Base-by-base conservation (phyloP, 768 basidiomycete genomes). In the Kwoniella botswanensis region DNA sequence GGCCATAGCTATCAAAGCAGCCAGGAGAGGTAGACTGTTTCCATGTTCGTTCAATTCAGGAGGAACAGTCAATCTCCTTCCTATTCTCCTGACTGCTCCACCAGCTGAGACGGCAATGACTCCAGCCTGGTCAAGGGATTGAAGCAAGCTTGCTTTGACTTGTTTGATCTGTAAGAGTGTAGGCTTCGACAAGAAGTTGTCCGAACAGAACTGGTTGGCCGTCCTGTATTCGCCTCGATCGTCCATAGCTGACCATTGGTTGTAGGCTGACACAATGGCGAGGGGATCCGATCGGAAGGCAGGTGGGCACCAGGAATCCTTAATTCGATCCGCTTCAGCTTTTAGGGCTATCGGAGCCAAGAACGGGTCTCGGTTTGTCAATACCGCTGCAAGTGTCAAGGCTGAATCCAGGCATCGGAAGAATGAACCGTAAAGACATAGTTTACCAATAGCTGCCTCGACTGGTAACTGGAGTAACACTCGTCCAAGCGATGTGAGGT, bases 291-390 rank as follows among this genome's bases (percentile, higher is more conserved):
- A 94, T 52, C 90, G 88, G 85, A 92, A 95, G 15, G 74, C 65
- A 24, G 85, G 86, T 4, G 91, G 89, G 17, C 89, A 87, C 92
- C 92, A 98, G 1, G 88, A 88, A 70, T 88, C 87, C 84, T 95
- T 95, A 82, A 87, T 87, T 21, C 86, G 87, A 50, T 88, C 86
- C 2, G 94, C 90, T 78, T 93, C 88, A 11, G 83, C 79, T 84
- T 92, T 93, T 65, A 91, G 85, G 61, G 90, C 89, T 82, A 91
- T 87, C 0, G 95, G 95, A 0, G 90, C 88, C 67, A 95, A 82
- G 86, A 97, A 98, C 5, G 94, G 93, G 70, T 96, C 94, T 42
- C 94, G 91, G 75, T 92, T 92, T 15, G 92, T 89, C 74, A 97
- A 85, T 76, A 97, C 90, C 6, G 93, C 93, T n/a, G 95, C 94